Evolutionary conservation across 1,139 yeast genomes (phyloP), one percentile per base, ranked within the genome.

Genomic region (Suhomyces bribrorum): DNA sequence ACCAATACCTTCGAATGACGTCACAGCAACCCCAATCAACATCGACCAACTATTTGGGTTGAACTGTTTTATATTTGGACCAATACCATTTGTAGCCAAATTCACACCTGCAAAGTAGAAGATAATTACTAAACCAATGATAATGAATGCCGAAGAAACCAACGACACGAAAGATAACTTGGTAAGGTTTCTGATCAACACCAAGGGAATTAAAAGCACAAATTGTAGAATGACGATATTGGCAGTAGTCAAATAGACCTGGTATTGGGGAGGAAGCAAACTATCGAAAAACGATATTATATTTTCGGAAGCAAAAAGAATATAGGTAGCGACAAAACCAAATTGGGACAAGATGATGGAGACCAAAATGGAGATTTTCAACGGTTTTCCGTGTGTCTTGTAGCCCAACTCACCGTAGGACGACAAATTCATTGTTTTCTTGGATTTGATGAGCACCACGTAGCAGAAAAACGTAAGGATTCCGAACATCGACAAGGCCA

Each of bases 1-100:
- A 0, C 94, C 92, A 45, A 85, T 83, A 1, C 94, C 94, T 63
- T 85, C 94, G 53, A 83, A 85, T 1, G 92, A 82, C 43, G 86
- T 84, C 14, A 85, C 87, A 0, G 90, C 90, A 2, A 86, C 87
- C 4, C 94, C 94, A 41, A 85, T 77, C 47, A 84, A 80, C 66
- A 85, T 67, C 2, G 90, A 77, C 84, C 89, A 85, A 41, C 75
- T 65, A 32, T 73, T 69, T n/a, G 75, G 48, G 56, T 84, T 84
- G 56, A 84, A 77, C 14, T 66, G 62, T 16, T 57, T 56, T 29
- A 76, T 68, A 46, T 71, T 66, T 4, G 78, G 76, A 0, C 81
- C 77, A 9, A 72, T 40, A 0, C 86, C 86, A 37, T 75, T 61
- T 0, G 46, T 38, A 9, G 71, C 39, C 35, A 78, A 58, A 44